These are phyloP conservation scores for Sporobolomyces roseus DNA, from an alignment of 768 basidiomycete species.

Conservation along the genomic window DNA sequence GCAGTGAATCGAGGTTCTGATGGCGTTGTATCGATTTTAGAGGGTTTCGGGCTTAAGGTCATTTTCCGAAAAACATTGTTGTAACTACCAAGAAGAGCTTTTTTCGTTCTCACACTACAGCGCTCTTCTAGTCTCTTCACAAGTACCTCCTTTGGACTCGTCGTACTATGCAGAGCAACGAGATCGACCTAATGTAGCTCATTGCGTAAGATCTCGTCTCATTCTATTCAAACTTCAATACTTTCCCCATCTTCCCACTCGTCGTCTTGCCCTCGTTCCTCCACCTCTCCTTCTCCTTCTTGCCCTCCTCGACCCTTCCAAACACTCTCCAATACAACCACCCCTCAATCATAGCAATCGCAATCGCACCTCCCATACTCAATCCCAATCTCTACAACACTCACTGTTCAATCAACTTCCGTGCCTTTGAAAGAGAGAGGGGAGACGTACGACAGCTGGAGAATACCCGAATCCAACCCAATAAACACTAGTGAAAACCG, in stretches of 20 bases:
- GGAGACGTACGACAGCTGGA: slow-evolving; percentile 29
- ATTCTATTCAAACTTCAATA: neutral
- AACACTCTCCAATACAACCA: slow-evolving; percentile 44
- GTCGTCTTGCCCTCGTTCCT: neutral
- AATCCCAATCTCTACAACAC: slow-evolving; percentile 36
- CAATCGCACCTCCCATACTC: slow-evolving; percentile 34
- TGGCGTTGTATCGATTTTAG: too few species aligned
- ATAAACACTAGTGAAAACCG: slow-evolving; percentile 40
- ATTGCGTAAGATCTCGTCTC: too few species aligned
- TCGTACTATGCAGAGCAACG: too few species aligned
- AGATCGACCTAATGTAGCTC: too few species aligned
- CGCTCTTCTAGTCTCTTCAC: too few species aligned
- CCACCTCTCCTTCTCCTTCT: neutral
- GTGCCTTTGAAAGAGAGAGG: neutral
- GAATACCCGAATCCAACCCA: slow-evolving; percentile 40
- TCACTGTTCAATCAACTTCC: too few species aligned
- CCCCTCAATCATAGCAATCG: slow-evolving; percentile 42
- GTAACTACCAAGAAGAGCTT: too few species aligned
- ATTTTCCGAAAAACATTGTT: too few species aligned
- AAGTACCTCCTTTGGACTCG: too few species aligned
- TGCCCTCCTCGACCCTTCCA: neutral
- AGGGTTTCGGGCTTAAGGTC: too few species aligned
- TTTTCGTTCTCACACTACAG: too few species aligned
- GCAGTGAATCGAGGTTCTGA: too few species aligned
- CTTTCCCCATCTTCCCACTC: slow-evolving; percentile 3